Evolutionary conservation across 495 filamentous ascomycete genomes (phyloP).

Genomic region (Xylaria scruposa): DNA sequence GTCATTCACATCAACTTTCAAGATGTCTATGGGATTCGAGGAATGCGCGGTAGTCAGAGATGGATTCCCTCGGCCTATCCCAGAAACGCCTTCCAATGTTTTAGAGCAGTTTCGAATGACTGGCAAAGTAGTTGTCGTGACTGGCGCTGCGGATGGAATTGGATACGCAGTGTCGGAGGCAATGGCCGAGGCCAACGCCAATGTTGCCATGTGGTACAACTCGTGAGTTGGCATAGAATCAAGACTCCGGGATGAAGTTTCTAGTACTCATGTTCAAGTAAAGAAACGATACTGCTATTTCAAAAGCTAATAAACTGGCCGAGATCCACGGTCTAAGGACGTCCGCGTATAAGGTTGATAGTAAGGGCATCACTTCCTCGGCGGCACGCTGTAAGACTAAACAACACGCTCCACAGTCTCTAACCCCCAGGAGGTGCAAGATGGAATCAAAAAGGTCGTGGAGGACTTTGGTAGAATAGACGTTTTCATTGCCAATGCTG

Average conservation of each 20-base stretch:
- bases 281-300: conserved; percentile 54
- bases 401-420: conserved; percentile 49
- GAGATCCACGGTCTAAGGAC: conserved; percentile 60
- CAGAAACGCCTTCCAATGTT: conserved; percentile 28
- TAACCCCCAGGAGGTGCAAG: conserved; percentile 54
- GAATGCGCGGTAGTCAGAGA: conserved; percentile 45
- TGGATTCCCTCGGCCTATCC: conserved; percentile 52
- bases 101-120: conserved; percentile 44
- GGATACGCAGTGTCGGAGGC: conserved; percentile 40
- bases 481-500: conserved; percentile 44
- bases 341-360: conserved; percentile 64
- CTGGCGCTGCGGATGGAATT: conserved; percentile 51
- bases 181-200: conserved; percentile 46
- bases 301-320: conserved; percentile 57
- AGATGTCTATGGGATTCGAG: conserved; percentile 57
- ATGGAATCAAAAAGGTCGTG: conserved; percentile 50
- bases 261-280: conserved; percentile 44
- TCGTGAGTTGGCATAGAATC: conserved; percentile 46
- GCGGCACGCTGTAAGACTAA: background rate
- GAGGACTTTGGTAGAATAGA: conserved; percentile 55
- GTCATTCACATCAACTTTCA: conserved; percentile 24
- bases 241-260: conserved; percentile 34
- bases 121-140: conserved; percentile 49
- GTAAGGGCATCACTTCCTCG: conserved; percentile 39
- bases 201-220: conserved; percentile 50